These are phyloP conservation scores for Tremella mesenterica DNA, from an alignment of 768 basidiomycete genomes.

Conservation along the genomic window DNA sequence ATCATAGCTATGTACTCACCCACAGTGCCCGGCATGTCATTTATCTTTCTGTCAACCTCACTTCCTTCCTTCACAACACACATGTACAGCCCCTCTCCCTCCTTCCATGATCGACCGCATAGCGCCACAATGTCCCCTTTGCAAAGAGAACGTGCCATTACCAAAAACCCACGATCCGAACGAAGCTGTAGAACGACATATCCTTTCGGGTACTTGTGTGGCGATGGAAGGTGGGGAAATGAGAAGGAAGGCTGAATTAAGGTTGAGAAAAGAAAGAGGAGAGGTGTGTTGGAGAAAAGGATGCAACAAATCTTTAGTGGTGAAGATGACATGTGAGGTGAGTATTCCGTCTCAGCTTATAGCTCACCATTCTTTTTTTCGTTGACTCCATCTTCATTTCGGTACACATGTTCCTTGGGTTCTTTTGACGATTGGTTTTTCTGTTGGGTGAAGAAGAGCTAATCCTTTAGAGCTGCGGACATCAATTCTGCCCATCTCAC, in stretches of 20 bases:
- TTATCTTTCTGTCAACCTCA: slow-evolving; percentile 42
- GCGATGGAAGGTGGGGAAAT: slow-evolving; percentile 34
- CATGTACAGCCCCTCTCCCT: slow-evolving; percentile 35
- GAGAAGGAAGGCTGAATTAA: slow-evolving; percentile 30
- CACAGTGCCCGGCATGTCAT: slow-evolving; percentile 42
- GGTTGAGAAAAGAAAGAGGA: slow-evolving; percentile 33
- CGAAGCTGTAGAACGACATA: slow-evolving; percentile 37
- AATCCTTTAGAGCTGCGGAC: slow-evolving; percentile 23
- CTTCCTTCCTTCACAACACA: slow-evolving; percentile 39
- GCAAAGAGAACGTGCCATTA: slow-evolving; percentile 30
- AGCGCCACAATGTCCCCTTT: slow-evolving; percentile 41
- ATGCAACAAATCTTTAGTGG: slow-evolving; percentile 38
- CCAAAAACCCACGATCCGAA: slow-evolving; percentile 24
- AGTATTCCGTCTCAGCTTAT: slow-evolving; percentile 9
- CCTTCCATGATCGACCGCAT: slow-evolving; percentile 36
- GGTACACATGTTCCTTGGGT: too few species aligned
- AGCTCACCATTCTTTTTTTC: background rate
- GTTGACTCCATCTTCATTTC: background rate
- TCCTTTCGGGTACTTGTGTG: slow-evolving; percentile 27
- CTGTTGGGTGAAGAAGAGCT: slow-evolving; percentile 1
- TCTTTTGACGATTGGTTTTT: background rate
- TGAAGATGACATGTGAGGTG: slow-evolving; percentile 41
- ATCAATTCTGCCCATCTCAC: slow-evolving; percentile 41
- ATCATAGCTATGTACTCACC: too few species aligned
- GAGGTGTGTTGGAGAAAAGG: slow-evolving; percentile 40